Percentiles rank a stretch among this genome's conserved stretches.
Evolutionary conservation across 768 basidiomycete species (phyloP).

Genomic region (Strobilomyces dryophilus): DNA sequence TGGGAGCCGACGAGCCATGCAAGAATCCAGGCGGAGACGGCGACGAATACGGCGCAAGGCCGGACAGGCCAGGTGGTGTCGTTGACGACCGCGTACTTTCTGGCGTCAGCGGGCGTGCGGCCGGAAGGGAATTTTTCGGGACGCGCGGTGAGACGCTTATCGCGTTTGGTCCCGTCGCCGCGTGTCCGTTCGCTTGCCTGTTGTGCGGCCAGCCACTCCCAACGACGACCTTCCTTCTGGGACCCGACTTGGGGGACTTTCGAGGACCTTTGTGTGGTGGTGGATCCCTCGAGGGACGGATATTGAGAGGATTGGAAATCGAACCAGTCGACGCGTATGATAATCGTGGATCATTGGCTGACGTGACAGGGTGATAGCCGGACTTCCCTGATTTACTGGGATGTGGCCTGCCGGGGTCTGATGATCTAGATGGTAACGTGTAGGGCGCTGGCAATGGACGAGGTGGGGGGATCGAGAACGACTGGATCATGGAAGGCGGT

Average conservation of each 20-base stretch:
- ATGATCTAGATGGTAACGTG: constrained; percentile 17
- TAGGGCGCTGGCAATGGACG: constrained; percentile 5
- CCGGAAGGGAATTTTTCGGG: constrained; percentile 10
- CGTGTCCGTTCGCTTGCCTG: constrained; percentile 25
- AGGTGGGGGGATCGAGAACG: constrained; percentile 12
- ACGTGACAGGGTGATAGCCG: constrained; percentile 27
- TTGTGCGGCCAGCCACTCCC: constrained; percentile 48
- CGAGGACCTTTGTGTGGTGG: constrained; percentile 13
- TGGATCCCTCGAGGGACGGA: constrained; percentile 42
- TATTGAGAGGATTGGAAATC: constrained; percentile 50
- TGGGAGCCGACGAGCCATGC: constrained; percentile 28
- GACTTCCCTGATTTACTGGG: constrained; percentile 14
- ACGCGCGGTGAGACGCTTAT: constrained; percentile 15
- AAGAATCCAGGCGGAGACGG: constrained; percentile 34
- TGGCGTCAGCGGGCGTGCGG: constrained; percentile 22
- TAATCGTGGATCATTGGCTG: constrained; percentile 28
- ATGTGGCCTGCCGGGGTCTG: constrained; percentile 11
- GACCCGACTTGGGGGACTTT: constrained; percentile 11
- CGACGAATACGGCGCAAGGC: constrained; percentile 29
- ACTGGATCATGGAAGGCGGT: constrained; percentile 3
- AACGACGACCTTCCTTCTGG: constrained; percentile 33
- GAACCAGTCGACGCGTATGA: constrained; percentile 41
- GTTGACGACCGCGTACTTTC: constrained; percentile 32
- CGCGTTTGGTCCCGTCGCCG: background rate
- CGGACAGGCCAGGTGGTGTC: constrained; percentile 31